Percentiles rank a stretch among this genome's conserved stretches.
These are phyloP conservation scores for Panaeolus papilionaceus DNA, from an alignment of 768 basidiomycete genomes.

Conservation along the genomic window DNA sequence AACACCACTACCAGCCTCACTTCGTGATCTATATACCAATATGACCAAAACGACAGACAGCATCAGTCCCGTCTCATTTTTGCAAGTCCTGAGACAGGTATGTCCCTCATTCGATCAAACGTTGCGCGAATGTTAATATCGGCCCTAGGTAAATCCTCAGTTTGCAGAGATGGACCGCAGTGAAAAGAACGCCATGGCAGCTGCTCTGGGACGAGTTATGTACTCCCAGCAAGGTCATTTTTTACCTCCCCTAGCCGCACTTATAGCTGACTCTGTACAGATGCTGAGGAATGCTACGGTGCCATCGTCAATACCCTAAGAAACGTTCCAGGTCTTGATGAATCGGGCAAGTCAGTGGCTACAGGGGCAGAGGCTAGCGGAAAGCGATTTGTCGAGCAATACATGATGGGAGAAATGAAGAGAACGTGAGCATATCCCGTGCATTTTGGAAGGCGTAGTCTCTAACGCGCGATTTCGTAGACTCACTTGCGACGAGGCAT, in stretches of 20 bases:
- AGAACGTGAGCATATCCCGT: conserved; percentile 54
- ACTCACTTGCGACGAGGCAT: conserved; percentile 80
- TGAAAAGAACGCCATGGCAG: conserved; percentile 43
- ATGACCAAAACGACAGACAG: conserved; percentile 82
- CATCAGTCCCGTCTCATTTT: conserved; percentile 73
- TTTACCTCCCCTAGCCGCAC: background rate
- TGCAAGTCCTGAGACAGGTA: conserved; percentile 70
- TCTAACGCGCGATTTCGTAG: conserved; percentile 42
- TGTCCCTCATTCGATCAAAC: background rate
- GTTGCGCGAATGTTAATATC: background rate
- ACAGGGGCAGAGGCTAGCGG: conserved; percentile 34
- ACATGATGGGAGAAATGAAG: conserved; percentile 78
- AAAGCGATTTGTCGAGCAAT: conserved; percentile 79
- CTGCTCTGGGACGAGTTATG: conserved; percentile 36
- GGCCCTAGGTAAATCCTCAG: conserved; percentile 74
- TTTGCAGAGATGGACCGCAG: conserved; percentile 77
- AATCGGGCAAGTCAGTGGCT: conserved; percentile 37
- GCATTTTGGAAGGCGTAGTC: background rate
- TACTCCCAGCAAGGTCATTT: conserved; percentile 84
- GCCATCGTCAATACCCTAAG: conserved; percentile 75
- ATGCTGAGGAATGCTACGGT: conserved; percentile 91
- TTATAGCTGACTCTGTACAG: conserved; percentile 35
- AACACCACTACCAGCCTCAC: conserved; percentile 50
- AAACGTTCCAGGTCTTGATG: conserved; percentile 62
- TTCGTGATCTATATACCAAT: conserved; percentile 72